Conservation (phyloP, 495 filamentous ascomycete species). For the Tuber borchii region DNA sequence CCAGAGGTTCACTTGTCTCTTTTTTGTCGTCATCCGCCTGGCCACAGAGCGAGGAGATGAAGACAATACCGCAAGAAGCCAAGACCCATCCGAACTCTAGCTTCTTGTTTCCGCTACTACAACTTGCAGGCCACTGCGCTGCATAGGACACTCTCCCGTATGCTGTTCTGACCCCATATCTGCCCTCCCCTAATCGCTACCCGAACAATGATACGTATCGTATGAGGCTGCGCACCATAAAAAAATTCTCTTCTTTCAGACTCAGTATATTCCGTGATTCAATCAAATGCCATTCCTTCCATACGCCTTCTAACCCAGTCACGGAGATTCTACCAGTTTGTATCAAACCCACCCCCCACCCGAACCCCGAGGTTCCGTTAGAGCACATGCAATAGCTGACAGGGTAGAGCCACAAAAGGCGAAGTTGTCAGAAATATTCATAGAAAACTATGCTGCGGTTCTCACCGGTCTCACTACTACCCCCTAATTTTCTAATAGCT, state of each 20-base stretch:
- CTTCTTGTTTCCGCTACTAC: neutral
- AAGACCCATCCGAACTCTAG: neutral
- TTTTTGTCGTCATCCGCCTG: neutral
- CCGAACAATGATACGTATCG: neutral
- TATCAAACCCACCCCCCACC: no score
- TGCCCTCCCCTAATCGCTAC: neutral
- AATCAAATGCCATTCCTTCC: no score
- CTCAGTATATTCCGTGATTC: neutral
- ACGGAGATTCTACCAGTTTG: no score
- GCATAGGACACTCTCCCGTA: neutral
- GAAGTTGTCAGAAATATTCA: no score
- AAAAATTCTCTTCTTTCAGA: neutral
- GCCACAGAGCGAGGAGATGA: neutral
- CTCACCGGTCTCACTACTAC: no score
- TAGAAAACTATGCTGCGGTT: no score
- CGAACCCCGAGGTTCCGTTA: no score
- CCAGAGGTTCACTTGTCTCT: neutral
- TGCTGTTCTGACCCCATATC: neutral
- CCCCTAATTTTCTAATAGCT: no score
- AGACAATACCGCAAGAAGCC: neutral
- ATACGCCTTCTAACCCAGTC: no score
- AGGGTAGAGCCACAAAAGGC: no score
- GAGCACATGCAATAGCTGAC: no score
- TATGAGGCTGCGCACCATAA: neutral
- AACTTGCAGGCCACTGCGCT: neutral